These are phyloP conservation scores for Chondrus crispus DNA, from an alignment of 23 red algal genomes.

Conservation along the genomic window DNA sequence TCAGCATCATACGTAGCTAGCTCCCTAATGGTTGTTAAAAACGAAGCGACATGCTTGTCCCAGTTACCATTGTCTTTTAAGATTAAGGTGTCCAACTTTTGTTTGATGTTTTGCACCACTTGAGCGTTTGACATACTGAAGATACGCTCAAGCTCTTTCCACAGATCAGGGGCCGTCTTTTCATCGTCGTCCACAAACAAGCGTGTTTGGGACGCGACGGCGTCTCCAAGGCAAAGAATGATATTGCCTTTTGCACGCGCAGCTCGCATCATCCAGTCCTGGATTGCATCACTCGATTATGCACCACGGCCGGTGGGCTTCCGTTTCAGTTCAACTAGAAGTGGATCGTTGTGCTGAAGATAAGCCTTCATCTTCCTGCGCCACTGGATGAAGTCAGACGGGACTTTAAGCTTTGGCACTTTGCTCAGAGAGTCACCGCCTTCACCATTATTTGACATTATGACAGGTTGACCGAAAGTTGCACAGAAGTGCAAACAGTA, in stretches of 20 bases:
- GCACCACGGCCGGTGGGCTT: not conserved
- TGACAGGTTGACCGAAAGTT: too few relatives aligned
- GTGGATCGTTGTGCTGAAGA: too few relatives aligned
- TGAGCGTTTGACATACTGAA: not conserved
- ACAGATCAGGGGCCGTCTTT: not conserved
- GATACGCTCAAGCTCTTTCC: constrained; percentile 1
- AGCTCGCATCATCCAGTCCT: too few relatives aligned
- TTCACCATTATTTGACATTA: too few relatives aligned
- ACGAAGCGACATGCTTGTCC: not conserved
- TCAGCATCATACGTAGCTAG: not conserved
- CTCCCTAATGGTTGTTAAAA: not conserved
- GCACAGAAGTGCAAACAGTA: too few relatives aligned
- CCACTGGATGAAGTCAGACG: too few relatives aligned
- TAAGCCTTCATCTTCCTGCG: too few relatives aligned
- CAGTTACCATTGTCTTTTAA: not conserved
- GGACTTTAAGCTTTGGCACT: too few relatives aligned
- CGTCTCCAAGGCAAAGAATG: not conserved
- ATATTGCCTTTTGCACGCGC: not conserved
- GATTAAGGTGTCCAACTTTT: not conserved
- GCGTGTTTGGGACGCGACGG: not conserved
- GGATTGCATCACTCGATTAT: too few relatives aligned
- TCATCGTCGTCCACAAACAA: not conserved
- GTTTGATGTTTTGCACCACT: not conserved
- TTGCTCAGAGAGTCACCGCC: too few relatives aligned
- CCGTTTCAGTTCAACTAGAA: too few relatives aligned